Percentiles rank a stretch among this genome's conserved stretches.
Conservation (phyloP, 1,284 basidiomycete species). For the Cutaneotrichosporon dermatis region DNA sequence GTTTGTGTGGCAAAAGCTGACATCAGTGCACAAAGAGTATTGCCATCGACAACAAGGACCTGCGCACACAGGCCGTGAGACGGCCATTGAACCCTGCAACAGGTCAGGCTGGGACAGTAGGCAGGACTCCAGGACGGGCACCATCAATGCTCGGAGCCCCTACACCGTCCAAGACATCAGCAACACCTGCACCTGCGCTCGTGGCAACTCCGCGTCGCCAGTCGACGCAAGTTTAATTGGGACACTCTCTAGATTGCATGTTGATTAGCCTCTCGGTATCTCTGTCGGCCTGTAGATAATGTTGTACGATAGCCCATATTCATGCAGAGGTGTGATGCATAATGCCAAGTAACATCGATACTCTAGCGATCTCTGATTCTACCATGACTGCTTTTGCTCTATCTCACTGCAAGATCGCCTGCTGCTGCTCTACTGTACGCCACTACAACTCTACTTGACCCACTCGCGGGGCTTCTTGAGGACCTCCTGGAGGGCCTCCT, state of each 20-base stretch:
- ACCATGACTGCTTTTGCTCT: too few relatives aligned
- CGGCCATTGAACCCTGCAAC: neutral
- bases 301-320: too few relatives aligned
- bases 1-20: neutral
- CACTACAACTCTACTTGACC: slow-evolving; percentile 45
- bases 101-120: neutral
- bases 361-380: too few relatives aligned
- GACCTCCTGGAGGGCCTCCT: slow-evolving; percentile 65
- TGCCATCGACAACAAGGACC: slow-evolving; percentile 51
- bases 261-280: too few relatives aligned
- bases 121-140: neutral
- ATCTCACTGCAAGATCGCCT: too few relatives aligned
- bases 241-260: too few relatives aligned
- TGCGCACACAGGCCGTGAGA: slow-evolving; percentile 42
- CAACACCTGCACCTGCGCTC: neutral
- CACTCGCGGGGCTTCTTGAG: slow-evolving; percentile 68
- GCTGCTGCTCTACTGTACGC: neutral
- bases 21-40: slow-evolving; percentile 42
- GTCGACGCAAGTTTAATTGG: too few relatives aligned
- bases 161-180: too few relatives aligned
- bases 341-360: too few relatives aligned
- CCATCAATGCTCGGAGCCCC: neutral
- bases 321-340: too few relatives aligned
- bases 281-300: too few relatives aligned
- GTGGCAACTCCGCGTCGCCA: slow-evolving; percentile 3